Percentiles rank a stretch among this genome's conserved stretches.
These are phyloP conservation scores for Aurifilum marmelostoma DNA, from an alignment of 2,329 filamentous ascomycete genomes.

Conservation along the genomic window DNA sequence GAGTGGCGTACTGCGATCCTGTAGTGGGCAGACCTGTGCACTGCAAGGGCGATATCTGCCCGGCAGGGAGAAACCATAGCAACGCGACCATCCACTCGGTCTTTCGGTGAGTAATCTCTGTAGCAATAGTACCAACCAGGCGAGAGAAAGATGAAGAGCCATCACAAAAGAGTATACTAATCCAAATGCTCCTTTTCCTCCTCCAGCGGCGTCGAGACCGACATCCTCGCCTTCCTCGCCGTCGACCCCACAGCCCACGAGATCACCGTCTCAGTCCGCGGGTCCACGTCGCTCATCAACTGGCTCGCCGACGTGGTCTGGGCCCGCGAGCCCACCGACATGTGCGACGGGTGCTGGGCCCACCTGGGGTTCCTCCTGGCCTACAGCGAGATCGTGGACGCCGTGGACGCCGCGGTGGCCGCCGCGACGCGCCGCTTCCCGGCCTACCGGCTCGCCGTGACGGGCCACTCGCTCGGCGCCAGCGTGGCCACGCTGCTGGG, in stretches of 20 bases:
- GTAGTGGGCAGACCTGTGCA: slow-evolving; percentile 45
- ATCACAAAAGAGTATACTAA: neutral
- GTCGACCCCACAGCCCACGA: slow-evolving; percentile 52
- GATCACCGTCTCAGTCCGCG: slow-evolving; percentile 64
- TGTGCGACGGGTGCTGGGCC: slow-evolving; percentile 50
- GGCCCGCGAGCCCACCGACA: slow-evolving; percentile 39
- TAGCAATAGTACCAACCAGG: neutral
- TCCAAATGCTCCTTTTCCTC: neutral
- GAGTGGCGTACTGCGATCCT: slow-evolving; percentile 58
- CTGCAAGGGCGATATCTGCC: slow-evolving; percentile 50
- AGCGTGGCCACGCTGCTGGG: slow-evolving; percentile 65
- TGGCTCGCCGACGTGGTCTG: slow-evolving; percentile 61
- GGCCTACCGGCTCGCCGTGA: slow-evolving; percentile 56
- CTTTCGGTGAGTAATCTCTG: slow-evolving; percentile 14
- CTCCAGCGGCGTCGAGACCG: slow-evolving; percentile 26
- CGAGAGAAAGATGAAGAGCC: neutral
- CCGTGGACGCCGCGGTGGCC: slow-evolving; percentile 48
- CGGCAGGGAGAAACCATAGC: slow-evolving; percentile 44
- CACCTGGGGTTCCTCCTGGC: slow-evolving; percentile 62
- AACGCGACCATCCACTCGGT: slow-evolving; percentile 43
- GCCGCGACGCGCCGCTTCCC: slow-evolving; percentile 52
- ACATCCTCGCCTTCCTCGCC: slow-evolving; percentile 54
- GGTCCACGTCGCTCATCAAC: slow-evolving; percentile 62
- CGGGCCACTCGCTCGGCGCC: slow-evolving; percentile 71
- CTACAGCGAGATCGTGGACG: slow-evolving; percentile 56